These are phyloP conservation scores for Penicillium nordicum DNA, from an alignment of 2,329 filamentous ascomycete species.

Conservation along the genomic window DNA sequence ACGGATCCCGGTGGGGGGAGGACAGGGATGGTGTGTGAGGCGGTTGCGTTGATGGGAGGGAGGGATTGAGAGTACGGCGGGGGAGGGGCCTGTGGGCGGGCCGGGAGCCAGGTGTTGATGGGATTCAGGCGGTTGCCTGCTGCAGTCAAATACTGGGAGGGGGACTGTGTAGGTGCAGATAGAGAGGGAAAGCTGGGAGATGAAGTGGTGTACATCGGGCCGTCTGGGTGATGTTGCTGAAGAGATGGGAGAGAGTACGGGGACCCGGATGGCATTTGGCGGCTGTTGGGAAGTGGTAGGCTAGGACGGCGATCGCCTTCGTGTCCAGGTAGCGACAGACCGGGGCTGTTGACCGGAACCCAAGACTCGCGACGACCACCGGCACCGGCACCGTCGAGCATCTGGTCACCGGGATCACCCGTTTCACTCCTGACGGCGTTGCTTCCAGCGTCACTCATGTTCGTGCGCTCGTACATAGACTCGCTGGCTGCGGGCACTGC, in stretches of 20 bases:
- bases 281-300: conserved; percentile 36
- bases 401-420: conserved; percentile 31
- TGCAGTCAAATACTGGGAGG: conserved; percentile 27
- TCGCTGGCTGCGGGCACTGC: conserved; percentile 20
- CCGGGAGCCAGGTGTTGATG: conserved; percentile 39
- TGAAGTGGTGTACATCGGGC: conserved; percentile 30
- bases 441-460: conserved; percentile 40
- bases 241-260: conserved; percentile 36
- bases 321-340: conserved; percentile 29
- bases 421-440: conserved; percentile 42
- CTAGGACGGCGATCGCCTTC: conserved; percentile 39
- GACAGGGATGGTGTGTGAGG: conserved; percentile 33
- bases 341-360: conserved; percentile 41
- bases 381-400: conserved; percentile 30
- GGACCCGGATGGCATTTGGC: conserved; percentile 34
- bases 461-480: conserved; percentile 30
- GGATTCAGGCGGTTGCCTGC: conserved; percentile 38
- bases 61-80: conserved; percentile 39
- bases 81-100: conserved; percentile 30
- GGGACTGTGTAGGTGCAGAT: conserved; percentile 24
- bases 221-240: conserved; percentile 35
- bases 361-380: conserved; percentile 41
- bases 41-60: conserved; percentile 36
- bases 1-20: conserved; percentile 37
- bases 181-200: conserved; percentile 34